Conservation (phyloP, 139 green algal species). For the Micromonas pusilla region DNA sequence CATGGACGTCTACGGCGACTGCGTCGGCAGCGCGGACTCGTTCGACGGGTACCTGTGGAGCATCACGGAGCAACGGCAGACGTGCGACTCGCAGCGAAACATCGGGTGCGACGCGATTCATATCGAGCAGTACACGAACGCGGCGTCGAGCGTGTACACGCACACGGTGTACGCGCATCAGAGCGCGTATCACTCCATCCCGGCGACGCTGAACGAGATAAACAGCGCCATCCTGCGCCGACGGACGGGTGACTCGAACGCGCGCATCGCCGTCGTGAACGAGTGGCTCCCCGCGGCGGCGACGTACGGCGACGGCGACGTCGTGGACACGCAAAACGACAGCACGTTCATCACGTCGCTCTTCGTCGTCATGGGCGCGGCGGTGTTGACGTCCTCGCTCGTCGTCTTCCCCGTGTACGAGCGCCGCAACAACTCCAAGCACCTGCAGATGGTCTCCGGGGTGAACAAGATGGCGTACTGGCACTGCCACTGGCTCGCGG, state of each 20-base stretch:
- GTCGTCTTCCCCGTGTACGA: conserved; percentile 35
- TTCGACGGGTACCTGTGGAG: conserved; percentile 15
- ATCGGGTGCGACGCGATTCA: conserved; percentile 18
- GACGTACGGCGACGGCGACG: background rate
- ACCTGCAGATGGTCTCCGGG: conserved; percentile 43
- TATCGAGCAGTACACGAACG: conserved; percentile 21
- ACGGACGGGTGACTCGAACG: background rate
- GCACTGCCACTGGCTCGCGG: conserved; percentile 33
- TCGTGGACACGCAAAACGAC: conserved; percentile 1
- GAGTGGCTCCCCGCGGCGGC: background rate
- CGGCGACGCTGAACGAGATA: background rate
- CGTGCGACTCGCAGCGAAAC: background rate
- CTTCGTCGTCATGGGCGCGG: conserved; percentile 27
- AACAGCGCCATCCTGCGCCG: conserved; percentile 17
- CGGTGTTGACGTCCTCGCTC: conserved; percentile 25
- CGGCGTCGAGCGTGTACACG: background rate
- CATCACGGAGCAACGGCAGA: background rate
- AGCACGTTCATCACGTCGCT: conserved; percentile 13
- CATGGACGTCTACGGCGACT: background rate
- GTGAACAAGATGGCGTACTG: conserved; percentile 39
- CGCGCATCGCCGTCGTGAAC: background rate
- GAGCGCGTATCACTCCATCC: conserved; percentile 27
- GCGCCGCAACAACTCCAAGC: conserved; percentile 17
- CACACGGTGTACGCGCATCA: conserved; percentile 29
- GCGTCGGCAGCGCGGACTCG: background rate